A percentile compares a stretch with the other conserved stretches of the same genome.
phyloP scores from a whole-genome alignment of 1,284 basidiomycete species.

The Trametes pubescens region DNA sequence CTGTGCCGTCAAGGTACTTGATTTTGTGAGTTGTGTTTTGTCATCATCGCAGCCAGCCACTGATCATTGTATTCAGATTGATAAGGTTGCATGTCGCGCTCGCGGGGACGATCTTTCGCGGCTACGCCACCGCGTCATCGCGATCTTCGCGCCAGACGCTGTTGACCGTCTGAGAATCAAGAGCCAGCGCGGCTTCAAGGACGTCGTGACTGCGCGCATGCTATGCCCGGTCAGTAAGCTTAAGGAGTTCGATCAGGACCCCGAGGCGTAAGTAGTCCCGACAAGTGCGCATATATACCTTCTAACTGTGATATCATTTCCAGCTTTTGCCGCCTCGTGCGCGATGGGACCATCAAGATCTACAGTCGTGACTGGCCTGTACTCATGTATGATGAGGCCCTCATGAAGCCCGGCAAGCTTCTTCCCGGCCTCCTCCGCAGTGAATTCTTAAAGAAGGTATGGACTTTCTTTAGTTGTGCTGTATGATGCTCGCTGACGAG shows the following conservation, averaged over 20 bases:
- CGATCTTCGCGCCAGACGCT: background rate
- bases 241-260: slow-evolving; percentile 9
- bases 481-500: background rate
- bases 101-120: background rate
- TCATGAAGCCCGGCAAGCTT: background rate
- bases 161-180: background rate
- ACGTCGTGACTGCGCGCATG: background rate
- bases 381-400: background rate
- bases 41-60: too few species aligned
- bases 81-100: background rate
- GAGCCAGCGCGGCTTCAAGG: slow-evolving; percentile 3
- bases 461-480: too few species aligned
- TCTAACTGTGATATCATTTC: background rate
- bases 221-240: too few species aligned
- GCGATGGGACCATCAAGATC: background rate
- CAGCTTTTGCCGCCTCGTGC: background rate
- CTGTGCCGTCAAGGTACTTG: background rate
- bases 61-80: background rate
- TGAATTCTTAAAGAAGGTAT: background rate
- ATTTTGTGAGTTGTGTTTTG: background rate
- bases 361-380: background rate
- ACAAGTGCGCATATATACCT: background rate
- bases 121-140: background rate
- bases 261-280: too few species aligned
- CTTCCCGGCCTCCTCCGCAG: background rate